Base-by-base conservation (phyloP, 202 grass and related monocot genomes). In the Digitaria exilis region DNA sequence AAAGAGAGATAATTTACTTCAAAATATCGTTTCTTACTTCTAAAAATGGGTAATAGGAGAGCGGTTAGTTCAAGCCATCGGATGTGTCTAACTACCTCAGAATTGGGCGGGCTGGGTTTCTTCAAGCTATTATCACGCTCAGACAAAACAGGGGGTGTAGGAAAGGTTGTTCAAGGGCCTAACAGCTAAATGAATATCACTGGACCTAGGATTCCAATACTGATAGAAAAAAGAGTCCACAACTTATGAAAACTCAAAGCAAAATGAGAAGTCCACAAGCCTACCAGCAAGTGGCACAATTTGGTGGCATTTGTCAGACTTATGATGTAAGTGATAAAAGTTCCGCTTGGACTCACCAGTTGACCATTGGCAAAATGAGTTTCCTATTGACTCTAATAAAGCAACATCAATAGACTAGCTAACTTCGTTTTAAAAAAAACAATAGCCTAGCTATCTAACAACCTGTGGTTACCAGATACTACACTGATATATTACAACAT, bases 171-270 rank as follows among this genome's bases (percentile, higher is more conserved):
- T 79, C 31, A 79, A 73, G 18, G 35, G 87, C 25, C 54, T 64
- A 21, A 73, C 28, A 90, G 31, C 35, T 64, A 24, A 73, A 58
- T 25, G 52, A 13, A 58, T 73, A 80, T 54, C 56, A 63, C n/a
- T 72, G 28, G 14, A 63, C 67, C 26, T 61, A 71, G 45, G 24
- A 81, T 82, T 64, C 46, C 71, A 71, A 56, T 9, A 72, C 4
- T 7, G 46, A 52, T 73, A 34, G 28, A 30, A 73, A 76, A 76
- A 76, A 26, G 2, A 24, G 19, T 22, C 14, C 16, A 9, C 3
- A 52, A 25, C 14, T 24, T 35, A 9, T 58, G 25, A 30, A 84
- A 66, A 4, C 42, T 64, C 43, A 72, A 37, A 21, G 25, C 4
- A 7, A 64, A 64, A 71, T 21, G 9, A 77, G 25, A 19, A 70